phyloP scores from a whole-genome alignment of 768 basidiomycete genomes.

The Suillus alpinus region DNA sequence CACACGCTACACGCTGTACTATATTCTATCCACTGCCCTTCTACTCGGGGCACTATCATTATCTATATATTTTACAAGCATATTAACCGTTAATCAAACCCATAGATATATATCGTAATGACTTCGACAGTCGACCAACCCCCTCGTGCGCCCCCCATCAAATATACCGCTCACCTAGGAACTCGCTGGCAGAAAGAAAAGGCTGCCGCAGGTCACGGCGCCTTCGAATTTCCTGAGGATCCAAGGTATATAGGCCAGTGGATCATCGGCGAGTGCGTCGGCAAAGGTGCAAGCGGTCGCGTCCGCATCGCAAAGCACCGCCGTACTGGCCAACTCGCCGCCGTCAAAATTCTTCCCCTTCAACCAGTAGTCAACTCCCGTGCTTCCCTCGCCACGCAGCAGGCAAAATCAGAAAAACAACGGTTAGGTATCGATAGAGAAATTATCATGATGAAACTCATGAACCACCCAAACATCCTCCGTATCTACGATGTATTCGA shows the following conservation, averaged over 20 bases:
- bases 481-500: conserved; percentile 95
- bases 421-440: conserved; percentile 88
- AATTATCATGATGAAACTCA: conserved; percentile 99
- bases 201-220: conserved; percentile 69
- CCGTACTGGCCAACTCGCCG: conserved; percentile 86
- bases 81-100: not conserved
- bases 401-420: conserved; percentile 75
- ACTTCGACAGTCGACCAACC: conserved; percentile 45
- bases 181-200: conserved; percentile 89
- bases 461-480: conserved; percentile 97
- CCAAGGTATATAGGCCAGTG: conserved; percentile 87
- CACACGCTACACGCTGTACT: conserved; percentile 1
- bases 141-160: conserved; percentile 68
- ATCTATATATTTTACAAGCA: conserved; percentile 6
- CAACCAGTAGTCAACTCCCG: conserved; percentile 75
- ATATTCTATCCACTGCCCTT: not conserved
- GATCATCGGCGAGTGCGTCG: conserved; percentile 91
- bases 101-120: conserved; percentile 16
- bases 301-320: conserved; percentile 92
- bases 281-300: conserved; percentile 90
- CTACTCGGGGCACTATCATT: conserved; percentile 13
- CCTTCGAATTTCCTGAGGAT: conserved; percentile 82
- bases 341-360: conserved; percentile 91
- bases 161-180: conserved; percentile 66
- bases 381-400: conserved; percentile 59